Evolutionary conservation across 2,329 filamentous ascomycete genomes (phyloP).

Genomic region (Neonectria magnoliae): DNA sequence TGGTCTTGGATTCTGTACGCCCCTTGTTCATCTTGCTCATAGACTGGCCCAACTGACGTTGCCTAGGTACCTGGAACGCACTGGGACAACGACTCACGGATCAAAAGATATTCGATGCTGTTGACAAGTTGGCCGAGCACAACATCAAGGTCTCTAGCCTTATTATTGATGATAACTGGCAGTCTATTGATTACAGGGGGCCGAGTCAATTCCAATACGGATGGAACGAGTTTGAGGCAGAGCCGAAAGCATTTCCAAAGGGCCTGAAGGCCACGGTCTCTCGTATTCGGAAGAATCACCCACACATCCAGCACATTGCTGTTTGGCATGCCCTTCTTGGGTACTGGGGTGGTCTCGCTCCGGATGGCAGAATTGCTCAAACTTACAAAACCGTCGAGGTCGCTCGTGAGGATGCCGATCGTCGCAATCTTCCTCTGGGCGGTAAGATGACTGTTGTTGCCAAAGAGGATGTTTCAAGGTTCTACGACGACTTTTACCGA

Average conservation of each 20-base stretch:
- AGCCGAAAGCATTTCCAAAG: constrained; percentile 78
- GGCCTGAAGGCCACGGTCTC: constrained; percentile 79
- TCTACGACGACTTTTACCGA: constrained; percentile 92
- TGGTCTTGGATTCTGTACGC: constrained; percentile 85
- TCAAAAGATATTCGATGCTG: constrained; percentile 78
- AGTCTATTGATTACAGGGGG: constrained; percentile 70
- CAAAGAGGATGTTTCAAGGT: constrained; percentile 75
- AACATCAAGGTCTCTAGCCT: constrained; percentile 83
- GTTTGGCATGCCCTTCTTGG: constrained; percentile 94
- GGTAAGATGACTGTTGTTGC: constrained; percentile 79
- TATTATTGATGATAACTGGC: constrained; percentile 98
- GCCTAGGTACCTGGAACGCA: constrained; percentile 85
- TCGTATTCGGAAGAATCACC: constrained; percentile 74
- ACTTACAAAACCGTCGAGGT: constrained; percentile 79
- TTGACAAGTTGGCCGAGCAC: constrained; percentile 75
- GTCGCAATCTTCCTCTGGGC: constrained; percentile 61
- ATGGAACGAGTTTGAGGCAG: constrained; percentile 89
- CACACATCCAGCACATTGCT: constrained; percentile 81
- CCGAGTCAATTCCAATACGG: constrained; percentile 66
- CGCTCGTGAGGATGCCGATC: constrained; percentile 58
- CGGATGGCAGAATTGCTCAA: constrained; percentile 76
- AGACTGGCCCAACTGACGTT: constrained; percentile 26
- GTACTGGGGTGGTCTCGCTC: constrained; percentile 91
- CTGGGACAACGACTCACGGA: constrained; percentile 86
- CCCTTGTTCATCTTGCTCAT: neutral